These are phyloP conservation scores for Botrytis fragariae DNA, from an alignment of 2,329 filamentous ascomycete genomes.

Conservation along the genomic window DNA sequence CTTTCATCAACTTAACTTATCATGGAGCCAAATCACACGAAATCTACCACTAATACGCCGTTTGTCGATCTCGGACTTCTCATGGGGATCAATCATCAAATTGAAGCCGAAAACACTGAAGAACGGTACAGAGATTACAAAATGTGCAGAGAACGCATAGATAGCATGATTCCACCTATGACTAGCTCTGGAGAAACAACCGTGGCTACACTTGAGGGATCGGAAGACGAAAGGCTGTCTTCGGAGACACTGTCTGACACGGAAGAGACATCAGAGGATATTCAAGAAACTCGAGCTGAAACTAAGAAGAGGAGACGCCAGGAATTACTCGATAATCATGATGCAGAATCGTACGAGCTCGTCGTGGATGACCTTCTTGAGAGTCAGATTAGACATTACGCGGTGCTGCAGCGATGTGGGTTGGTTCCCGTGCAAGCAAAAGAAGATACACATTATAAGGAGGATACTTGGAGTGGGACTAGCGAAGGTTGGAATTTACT, in stretches of 20 bases:
- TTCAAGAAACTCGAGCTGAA: background rate
- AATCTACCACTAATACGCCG: background rate
- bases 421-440: background rate
- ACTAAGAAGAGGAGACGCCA: background rate
- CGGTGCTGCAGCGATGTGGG: background rate
- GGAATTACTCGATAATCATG: background rate
- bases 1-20: background rate
- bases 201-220: background rate
- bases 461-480: background rate
- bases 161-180: background rate
- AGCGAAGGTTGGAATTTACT: background rate
- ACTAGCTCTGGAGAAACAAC: background rate
- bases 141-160: background rate
- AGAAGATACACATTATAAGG: background rate
- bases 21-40: background rate
- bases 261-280: background rate
- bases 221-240: background rate
- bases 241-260: background rate
- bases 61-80: background rate
- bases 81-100: background rate
- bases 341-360: background rate
- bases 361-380: background rate
- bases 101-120: background rate
- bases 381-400: background rate
- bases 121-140: background rate